phyloP scores from a whole-genome alignment of 2,329 filamentous ascomycete genomes.

The Venturia asperata region DNA sequence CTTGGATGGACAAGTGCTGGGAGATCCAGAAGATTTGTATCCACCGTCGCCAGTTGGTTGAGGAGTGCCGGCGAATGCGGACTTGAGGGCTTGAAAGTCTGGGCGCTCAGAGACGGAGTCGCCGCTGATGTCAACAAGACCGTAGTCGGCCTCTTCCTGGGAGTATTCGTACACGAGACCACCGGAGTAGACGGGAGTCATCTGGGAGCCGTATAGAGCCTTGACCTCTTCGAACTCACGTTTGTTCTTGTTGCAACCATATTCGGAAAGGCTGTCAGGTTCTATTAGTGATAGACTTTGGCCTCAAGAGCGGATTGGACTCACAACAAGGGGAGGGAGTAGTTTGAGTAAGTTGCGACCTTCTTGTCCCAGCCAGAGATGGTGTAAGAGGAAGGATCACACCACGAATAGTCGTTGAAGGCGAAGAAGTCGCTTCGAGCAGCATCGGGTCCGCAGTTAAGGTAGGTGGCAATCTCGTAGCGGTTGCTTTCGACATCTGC shows the following conservation, averaged over 20 bases:
- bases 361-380: conserved; percentile 78
- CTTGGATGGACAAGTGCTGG: conserved; percentile 49
- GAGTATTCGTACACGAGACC: conserved; percentile 96
- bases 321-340: conserved; percentile 77
- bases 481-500: conserved; percentile 83
- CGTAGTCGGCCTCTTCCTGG: conserved; percentile 69
- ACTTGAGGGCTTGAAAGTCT: conserved; percentile 57
- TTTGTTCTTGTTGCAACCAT: conserved; percentile 76
- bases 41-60: conserved; percentile 51
- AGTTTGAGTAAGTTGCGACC: conserved; percentile 79
- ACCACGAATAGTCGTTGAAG: conserved; percentile 88
- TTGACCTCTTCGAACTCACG: conserved; percentile 75
- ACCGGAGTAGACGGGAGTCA: conserved; percentile 88
- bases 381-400: conserved; percentile 61
- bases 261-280: conserved; percentile 66
- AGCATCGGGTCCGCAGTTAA: conserved; percentile 85
- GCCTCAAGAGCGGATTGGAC: conserved; percentile 20
- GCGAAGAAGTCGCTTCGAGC: conserved; percentile 83
- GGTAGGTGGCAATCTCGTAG: conserved; percentile 78
- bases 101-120: conserved; percentile 48
- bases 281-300: neutral
- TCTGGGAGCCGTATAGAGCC: conserved; percentile 72
- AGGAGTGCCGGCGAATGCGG: conserved; percentile 43
- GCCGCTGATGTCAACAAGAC: conserved; percentile 61
- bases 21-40: conserved; percentile 48